phyloP scores from a whole-genome alignment of 805 yeast species.

The Myxozyma mucilagina region DNA sequence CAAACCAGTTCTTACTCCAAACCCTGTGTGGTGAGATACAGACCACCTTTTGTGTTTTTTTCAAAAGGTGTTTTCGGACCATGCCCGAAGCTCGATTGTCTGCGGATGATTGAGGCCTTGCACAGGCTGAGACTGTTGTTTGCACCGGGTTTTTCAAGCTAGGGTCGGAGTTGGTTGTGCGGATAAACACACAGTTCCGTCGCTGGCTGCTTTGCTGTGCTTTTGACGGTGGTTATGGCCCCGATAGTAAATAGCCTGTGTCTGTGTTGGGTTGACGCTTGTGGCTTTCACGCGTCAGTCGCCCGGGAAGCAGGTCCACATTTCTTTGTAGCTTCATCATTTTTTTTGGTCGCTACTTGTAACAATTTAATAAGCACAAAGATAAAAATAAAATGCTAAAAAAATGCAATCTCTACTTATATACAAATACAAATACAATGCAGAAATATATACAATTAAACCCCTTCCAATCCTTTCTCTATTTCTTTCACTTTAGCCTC shows the following conservation, averaged over 20 bases:
- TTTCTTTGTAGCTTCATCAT: background rate
- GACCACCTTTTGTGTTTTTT: background rate
- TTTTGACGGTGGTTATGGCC: conserved; percentile 32
- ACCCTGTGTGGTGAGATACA: conserved; percentile 21
- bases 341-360: background rate
- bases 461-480: background rate
- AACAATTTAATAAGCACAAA: background rate
- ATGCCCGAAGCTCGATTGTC: conserved; percentile 5
- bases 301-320: conserved; percentile 31
- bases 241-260: conserved; percentile 27
- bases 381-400: background rate
- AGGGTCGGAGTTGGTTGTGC: conserved; percentile 2
- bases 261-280: conserved; percentile 27
- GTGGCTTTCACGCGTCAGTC: conserved; percentile 6
- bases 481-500: background rate
- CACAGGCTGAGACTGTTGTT: background rate
- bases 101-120: conserved; percentile 3
- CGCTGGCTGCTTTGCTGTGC: conserved; percentile 11
- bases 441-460: background rate
- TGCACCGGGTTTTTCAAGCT: background rate
- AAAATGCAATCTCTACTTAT: no score
- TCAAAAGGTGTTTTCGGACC: background rate
- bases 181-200: conserved; percentile 31
- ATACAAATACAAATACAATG: background rate
- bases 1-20: conserved; percentile 6